Base-by-base conservation (phyloP, 2,329 filamentous ascomycete genomes). In the Cladophialophora chaetospira region DNA sequence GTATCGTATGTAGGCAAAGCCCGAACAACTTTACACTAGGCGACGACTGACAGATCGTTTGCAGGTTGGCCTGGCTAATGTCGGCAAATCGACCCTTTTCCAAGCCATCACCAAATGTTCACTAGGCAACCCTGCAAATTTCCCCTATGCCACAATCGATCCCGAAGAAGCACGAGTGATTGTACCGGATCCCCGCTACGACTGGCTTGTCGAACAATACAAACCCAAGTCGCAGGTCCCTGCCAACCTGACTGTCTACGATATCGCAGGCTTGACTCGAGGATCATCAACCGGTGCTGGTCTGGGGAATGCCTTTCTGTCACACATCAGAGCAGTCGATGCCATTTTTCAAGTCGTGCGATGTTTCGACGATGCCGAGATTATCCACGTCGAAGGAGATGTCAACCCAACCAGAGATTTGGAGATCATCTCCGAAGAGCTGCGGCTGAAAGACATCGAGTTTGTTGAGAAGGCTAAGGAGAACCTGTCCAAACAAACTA, bases 81-180 rank as follows among this genome's bases (percentile, higher is more conserved):
- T 99, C 69, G 94, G 94, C 77, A 99, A 99, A 82, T 99, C 94
- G 66, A 99, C 95, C 29, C 86, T 99, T 70, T 99, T 99, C 85
- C 95, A 99, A 82, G 91, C 94, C 73, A 97, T 99, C 78, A 99
- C 94, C 73, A 97, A 97, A 82, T 96, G 88, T 77, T 86, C 86
- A 65, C 87, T 99, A 70, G 94, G 95, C 79, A 99, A 97, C 81
- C 95, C 95, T 69, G 94, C 94, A 80, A 99, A 99, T 80, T 99
- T 97, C 74, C 94, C 94, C 54, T 99, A 96, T 81, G 94, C 94
- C 72, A 99, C 94, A 70, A 99, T 99, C 76, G 92, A 99, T 67
- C 94, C 94, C 45, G 95, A 99, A 81, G 94, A 99, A 80, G 91
- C 94, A 63, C 91, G 93, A 68, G 94, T 99, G 76, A 86, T 99